Percentiles rank a stretch among this genome's conserved stretches.
Conservation (phyloP, 108 stramenopile species). For the Cyclostephanos invisitatus region DNA sequence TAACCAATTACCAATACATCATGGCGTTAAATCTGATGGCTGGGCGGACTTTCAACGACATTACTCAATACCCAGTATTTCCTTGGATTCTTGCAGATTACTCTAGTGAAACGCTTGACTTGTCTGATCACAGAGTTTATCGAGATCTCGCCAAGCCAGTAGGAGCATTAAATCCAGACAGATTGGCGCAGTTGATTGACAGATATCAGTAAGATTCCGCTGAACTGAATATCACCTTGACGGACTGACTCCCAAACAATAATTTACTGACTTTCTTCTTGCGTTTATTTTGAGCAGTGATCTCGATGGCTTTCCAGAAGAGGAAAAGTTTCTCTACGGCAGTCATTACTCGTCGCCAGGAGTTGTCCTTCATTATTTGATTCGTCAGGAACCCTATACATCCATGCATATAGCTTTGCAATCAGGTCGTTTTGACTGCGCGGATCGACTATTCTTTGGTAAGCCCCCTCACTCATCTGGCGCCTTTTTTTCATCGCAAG, state of each 20-base stretch:
- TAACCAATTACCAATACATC: slow-evolving; percentile 81
- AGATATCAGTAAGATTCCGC: slow-evolving; percentile 46
- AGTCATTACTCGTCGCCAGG: slow-evolving; percentile 96
- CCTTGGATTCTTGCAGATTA: slow-evolving; percentile 97
- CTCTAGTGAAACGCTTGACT: slow-evolving; percentile 69
- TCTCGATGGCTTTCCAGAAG: slow-evolving; percentile 80
- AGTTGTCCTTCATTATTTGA: slow-evolving; percentile 83
- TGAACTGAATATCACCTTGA: no score
- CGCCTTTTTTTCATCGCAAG: background rate
- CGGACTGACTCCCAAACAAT: background rate
- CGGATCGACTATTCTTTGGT: slow-evolving; percentile 92
- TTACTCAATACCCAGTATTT: slow-evolving; percentile 95
- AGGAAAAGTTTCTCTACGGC: slow-evolving; percentile 89
- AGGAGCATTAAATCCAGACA: slow-evolving; percentile 85
- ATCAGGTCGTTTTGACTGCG: slow-evolving; percentile 93
- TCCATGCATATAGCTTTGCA: slow-evolving; percentile 90
- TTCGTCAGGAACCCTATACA: slow-evolving; percentile 91
- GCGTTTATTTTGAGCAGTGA: slow-evolving; percentile 37
- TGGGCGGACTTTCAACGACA: slow-evolving; percentile 93
- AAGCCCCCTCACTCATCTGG: background rate
- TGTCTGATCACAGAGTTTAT: slow-evolving; percentile 75
- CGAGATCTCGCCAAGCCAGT: slow-evolving; percentile 94
- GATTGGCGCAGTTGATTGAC: slow-evolving; percentile 71
- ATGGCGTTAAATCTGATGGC: slow-evolving; percentile 94
- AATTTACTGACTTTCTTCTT: background rate